Conservation (phyloP, 164 flowering plant genomes). For the Paratinospora sagittata region DNA sequence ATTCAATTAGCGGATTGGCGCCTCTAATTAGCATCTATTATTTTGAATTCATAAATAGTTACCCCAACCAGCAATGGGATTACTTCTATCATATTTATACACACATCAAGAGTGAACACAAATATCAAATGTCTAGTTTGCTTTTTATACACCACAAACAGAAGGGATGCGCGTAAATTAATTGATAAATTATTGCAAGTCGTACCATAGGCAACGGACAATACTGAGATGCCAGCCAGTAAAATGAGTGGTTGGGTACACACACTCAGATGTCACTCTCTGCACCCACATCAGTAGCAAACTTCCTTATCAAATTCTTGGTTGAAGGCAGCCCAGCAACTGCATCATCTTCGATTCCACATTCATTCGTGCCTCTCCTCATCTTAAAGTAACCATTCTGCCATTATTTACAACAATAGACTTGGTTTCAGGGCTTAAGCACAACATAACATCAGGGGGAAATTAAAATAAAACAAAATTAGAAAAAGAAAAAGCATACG, state of each 20-base stretch:
- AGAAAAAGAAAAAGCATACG: slow-evolving; percentile 41
- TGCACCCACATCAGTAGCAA: slow-evolving; percentile 19
- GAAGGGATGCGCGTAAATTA: no score
- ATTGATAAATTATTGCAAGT: no score
- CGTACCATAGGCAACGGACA: neutral
- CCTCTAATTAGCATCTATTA: no score
- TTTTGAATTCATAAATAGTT: no score
- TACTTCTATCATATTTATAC: no score
- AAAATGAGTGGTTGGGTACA: neutral
- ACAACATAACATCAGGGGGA: neutral
- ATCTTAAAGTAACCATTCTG: slow-evolving; percentile 97
- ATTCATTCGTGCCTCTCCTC: slow-evolving; percentile 83
- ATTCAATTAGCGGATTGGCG: no score
- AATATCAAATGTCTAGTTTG: no score
- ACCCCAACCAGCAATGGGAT: no score
- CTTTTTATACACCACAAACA: no score
- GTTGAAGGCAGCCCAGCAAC: slow-evolving; percentile 83
- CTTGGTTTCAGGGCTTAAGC: neutral
- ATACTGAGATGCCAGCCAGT: no score
- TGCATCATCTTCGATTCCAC: slow-evolving; percentile 82
- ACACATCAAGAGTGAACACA: no score
- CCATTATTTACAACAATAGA: neutral
- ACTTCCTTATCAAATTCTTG: slow-evolving; percentile 48
- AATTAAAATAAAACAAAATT: no score
- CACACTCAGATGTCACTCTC: slow-evolving; percentile 27